Percentiles rank a stretch among this genome's conserved stretches.
These are phyloP conservation scores for Incumbomyces lentus DNA, from an alignment of 2,329 filamentous ascomycete species.

Conservation along the genomic window DNA sequence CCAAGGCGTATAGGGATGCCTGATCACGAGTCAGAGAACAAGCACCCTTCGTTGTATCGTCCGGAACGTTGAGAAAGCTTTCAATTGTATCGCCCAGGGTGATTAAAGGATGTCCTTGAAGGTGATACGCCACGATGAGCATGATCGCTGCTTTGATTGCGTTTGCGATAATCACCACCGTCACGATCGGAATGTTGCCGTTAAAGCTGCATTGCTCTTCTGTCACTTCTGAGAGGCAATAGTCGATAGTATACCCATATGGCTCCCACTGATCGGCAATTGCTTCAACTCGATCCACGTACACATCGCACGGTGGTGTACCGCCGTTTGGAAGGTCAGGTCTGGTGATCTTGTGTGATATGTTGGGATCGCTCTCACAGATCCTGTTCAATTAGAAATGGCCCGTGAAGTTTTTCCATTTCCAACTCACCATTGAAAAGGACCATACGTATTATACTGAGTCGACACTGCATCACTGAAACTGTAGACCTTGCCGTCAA, in stretches of 20 bases:
- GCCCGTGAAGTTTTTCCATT: background rate
- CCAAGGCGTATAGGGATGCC: background rate
- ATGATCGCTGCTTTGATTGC: slow-evolving; percentile 14
- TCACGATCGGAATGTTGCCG: slow-evolving; percentile 17
- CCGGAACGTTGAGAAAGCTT: slow-evolving; percentile 22
- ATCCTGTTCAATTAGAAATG: slow-evolving; percentile 7
- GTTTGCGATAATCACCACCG: slow-evolving; percentile 16
- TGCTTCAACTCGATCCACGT: slow-evolving; percentile 7
- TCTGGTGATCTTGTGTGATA: background rate
- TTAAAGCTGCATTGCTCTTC: slow-evolving; percentile 15
- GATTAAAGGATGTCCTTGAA: slow-evolving; percentile 19
- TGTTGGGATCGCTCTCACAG: slow-evolving; percentile 8
- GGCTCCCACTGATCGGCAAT: slow-evolving; percentile 12
- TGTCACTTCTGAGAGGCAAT: slow-evolving; percentile 15
- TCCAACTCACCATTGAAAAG: slow-evolving; percentile 6
- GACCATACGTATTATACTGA: background rate
- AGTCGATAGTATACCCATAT: slow-evolving; percentile 11
- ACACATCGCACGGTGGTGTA: slow-evolving; percentile 9
- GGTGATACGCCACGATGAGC: slow-evolving; percentile 12
- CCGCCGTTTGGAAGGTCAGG: background rate
- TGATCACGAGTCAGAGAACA: slow-evolving; percentile 19
- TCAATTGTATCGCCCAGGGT: slow-evolving; percentile 24
- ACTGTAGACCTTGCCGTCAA: slow-evolving; percentile 2
- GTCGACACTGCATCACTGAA: background rate
- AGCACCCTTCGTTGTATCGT: slow-evolving; percentile 22